These are phyloP conservation scores for Cichorium intybus DNA, from an alignment of 140 eudicot genomes.

Conservation along the genomic window DNA sequence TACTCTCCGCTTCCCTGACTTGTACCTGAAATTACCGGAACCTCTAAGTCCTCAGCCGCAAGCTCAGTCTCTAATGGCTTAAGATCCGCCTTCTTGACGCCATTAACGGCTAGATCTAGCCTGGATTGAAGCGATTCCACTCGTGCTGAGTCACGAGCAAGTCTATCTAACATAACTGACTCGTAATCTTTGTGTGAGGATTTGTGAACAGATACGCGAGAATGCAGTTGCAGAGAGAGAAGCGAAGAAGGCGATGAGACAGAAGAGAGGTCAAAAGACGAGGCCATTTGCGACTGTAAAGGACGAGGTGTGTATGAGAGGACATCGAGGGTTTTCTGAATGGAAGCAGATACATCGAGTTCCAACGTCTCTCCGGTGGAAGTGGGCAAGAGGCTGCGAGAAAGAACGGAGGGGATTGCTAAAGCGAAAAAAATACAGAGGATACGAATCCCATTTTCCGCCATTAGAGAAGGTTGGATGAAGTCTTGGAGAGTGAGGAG, in stretches of 20 bases:
- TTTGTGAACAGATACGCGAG: constrained; percentile 41
- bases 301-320: constrained; percentile 25
- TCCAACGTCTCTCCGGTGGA: constrained; percentile 19
- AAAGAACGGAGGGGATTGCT: constrained; percentile 16
- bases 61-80: constrained; percentile 34
- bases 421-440: constrained; percentile 6
- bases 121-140: constrained; percentile 52
- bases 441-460: constrained; percentile 18
- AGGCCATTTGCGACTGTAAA: constrained; percentile 9
- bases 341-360: constrained; percentile 49
- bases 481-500: constrained; percentile 9
- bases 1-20: constrained; percentile 94
- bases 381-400: constrained; percentile 31
- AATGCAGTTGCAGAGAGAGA: constrained; percentile 51
- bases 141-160: constrained; percentile 70
- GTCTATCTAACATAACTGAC: constrained; percentile 40
- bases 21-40: constrained; percentile 68
- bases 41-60: constrained; percentile 40
- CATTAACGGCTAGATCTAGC: constrained; percentile 44
- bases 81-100: constrained; percentile 42
- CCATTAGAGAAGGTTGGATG: constrained; percentile 30
- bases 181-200: constrained; percentile 38
- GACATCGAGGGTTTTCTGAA: constrained; percentile 38
- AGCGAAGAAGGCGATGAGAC: constrained; percentile 21
- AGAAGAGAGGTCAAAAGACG: constrained; percentile 8